A percentile compares a stretch with the other conserved stretches of the same genome.
These are phyloP conservation scores for Fusarium sp. DNA, from an alignment of 2,329 filamentous ascomycete genomes.

Conservation along the genomic window DNA sequence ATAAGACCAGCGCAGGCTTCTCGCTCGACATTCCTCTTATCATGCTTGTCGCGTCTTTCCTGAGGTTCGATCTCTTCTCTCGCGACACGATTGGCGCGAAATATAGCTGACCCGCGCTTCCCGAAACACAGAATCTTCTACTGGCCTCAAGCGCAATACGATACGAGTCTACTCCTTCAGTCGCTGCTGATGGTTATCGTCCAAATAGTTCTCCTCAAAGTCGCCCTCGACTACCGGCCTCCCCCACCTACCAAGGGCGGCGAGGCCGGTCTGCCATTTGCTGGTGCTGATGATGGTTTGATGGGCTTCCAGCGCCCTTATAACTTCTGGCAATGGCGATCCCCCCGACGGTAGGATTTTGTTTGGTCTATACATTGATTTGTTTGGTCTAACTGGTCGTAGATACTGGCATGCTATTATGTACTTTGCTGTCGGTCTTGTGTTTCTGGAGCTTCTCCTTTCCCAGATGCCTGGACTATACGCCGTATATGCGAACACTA, in stretches of 20 bases:
- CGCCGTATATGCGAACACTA: conserved; percentile 71
- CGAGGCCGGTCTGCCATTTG: conserved; percentile 72
- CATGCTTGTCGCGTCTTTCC: conserved; percentile 76
- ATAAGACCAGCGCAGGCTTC: conserved; percentile 74
- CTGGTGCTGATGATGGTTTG: conserved; percentile 57
- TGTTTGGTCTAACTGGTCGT: conserved; percentile 17
- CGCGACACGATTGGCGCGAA: neutral
- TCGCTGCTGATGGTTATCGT: conserved; percentile 74
- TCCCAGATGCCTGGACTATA: conserved; percentile 69
- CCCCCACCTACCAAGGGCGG: conserved; percentile 69
- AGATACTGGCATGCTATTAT: conserved; percentile 84
- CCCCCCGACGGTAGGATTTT: conserved; percentile 69
- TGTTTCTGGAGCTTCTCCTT: conserved; percentile 75
- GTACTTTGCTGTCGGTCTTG: conserved; percentile 72
- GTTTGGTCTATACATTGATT: neutral
- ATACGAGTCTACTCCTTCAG: conserved; percentile 72
- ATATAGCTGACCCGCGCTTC: conserved; percentile 35
- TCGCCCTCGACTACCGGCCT: conserved; percentile 76
- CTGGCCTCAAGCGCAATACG: conserved; percentile 75
- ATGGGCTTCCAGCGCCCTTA: conserved; percentile 69
- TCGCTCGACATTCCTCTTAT: conserved; percentile 78
- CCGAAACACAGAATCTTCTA: conserved; percentile 70
- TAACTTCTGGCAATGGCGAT: conserved; percentile 86
- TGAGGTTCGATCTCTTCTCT: conserved; percentile 61
- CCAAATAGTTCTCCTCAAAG: conserved; percentile 72